Base-by-base conservation (phyloP, 164 flowering plant species). In the Buxus sempervirens region DNA sequence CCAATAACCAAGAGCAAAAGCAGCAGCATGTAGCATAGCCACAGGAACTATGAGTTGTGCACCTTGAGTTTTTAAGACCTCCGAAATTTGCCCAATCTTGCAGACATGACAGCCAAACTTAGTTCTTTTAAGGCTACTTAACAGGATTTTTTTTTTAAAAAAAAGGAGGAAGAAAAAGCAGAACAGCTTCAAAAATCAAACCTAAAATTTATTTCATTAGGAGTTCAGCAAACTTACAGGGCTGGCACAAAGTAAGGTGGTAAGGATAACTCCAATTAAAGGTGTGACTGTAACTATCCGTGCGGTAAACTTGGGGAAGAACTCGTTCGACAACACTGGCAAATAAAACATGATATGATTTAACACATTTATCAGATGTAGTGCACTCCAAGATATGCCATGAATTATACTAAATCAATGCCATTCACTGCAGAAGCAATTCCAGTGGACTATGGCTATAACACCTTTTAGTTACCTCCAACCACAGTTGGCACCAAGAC, bases 1-100 rank as follows among this genome's bases (percentile, higher is more conserved):
- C 86, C 84, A 89, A 75, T 92, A 92, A 72, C 97, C 99, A 73
- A 95, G 67, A 41, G 89, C 85, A 85, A 95, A 95, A 28, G 99
- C 98, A 67, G 96, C 95, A 74, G 75, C 88, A 77, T 93, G 98
- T 22, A 96, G 83, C 72, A 83, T 59, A 67, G 91, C 95, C 41
- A 96, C 99, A 15, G 97, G 99, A 15, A 85, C 15, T 63, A 93
- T 71, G 26, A 96, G 75, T 64, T 93, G 98, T 54, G 88, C 79
- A 38, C 98, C 99, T 81, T 90, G 96, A 60, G 93, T 65, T 82
- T 89, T 93, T 78, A 96, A 81, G 68, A 93, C 96, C 2, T 89
- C 96, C 42, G 97, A 58, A 70, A 96, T 97, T 93, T 93, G 98
- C 66, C 97, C 98, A 76, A 96, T 96, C 98, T 93, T 69, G 36